Evolutionary conservation across 139 green algal species (phyloP).

Genomic region (Picochlorum costavermella): DNA sequence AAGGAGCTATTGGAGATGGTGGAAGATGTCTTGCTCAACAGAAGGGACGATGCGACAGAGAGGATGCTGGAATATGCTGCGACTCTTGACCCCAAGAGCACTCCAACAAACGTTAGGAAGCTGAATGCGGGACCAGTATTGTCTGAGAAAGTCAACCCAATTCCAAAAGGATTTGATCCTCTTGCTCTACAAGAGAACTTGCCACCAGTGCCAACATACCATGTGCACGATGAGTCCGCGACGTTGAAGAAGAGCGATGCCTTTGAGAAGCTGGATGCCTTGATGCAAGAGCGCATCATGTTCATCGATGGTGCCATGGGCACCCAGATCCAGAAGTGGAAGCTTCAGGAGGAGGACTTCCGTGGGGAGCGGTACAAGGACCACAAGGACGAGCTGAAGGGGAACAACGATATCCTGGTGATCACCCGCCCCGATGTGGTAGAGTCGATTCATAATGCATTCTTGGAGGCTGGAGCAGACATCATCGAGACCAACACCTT

Average conservation of each 20-base stretch:
- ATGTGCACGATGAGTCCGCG: neutral
- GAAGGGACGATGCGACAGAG: constrained; percentile 90
- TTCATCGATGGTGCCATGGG: constrained; percentile 97
- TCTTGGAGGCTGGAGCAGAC: constrained; percentile 85
- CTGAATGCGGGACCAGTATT: constrained; percentile 35
- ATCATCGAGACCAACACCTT: constrained; percentile 99
- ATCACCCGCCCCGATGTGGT: constrained; percentile 92
- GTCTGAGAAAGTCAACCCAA: constrained; percentile 15
- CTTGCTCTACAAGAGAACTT: constrained; percentile 16
- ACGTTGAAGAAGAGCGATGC: constrained; percentile 28
- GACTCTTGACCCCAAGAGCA: constrained; percentile 85
- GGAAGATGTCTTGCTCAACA: constrained; percentile 98
- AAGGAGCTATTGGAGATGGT: constrained; percentile 94
- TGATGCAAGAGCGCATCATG: constrained; percentile 83
- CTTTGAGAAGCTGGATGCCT: constrained; percentile 64
- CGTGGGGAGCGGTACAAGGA: constrained; percentile 55
- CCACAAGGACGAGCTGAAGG: constrained; percentile 88
- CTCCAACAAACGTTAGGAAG: constrained; percentile 69
- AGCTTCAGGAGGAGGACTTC: constrained; percentile 90
- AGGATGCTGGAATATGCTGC: constrained; percentile 88
- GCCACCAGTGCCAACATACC: constrained; percentile 21
- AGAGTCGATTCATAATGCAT: constrained; percentile 82
- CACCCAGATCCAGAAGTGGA: constrained; percentile 72
- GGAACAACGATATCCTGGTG: constrained; percentile 97
- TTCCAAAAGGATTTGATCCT: constrained; percentile 14